Percentiles rank a stretch among this genome's conserved stretches.
phyloP scores from a whole-genome alignment of 1,284 basidiomycete genomes.

The Moesziomyces globuligerus region DNA sequence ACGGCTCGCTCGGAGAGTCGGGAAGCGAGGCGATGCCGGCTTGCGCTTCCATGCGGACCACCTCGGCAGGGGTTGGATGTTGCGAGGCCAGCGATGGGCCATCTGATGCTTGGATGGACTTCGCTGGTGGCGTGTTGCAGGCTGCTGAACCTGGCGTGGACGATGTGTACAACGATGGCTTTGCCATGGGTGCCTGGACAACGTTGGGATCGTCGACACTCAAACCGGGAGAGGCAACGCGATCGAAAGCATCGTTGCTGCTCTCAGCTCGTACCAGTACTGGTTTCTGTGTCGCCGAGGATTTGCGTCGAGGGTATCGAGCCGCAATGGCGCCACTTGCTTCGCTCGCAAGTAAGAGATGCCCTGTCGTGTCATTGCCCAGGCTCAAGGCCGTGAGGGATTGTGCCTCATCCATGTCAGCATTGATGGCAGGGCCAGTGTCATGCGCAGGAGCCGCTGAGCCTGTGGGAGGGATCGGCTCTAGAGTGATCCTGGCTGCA shows the following conservation, averaged over 20 bases:
- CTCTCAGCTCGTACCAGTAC: slow-evolving; percentile 19
- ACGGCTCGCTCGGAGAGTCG: slow-evolving; percentile 48
- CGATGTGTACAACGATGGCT: slow-evolving; percentile 25
- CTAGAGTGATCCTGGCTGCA: slow-evolving; percentile 13
- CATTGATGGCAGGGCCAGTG: neutral
- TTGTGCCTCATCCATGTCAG: slow-evolving; percentile 1
- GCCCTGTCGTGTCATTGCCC: neutral
- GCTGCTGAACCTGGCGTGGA: slow-evolving; percentile 11
- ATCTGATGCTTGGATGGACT: neutral
- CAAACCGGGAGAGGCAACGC: slow-evolving; percentile 37
- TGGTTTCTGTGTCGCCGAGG: slow-evolving; percentile 27
- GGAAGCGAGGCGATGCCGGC: slow-evolving; percentile 58
- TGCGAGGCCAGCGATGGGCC: neutral
- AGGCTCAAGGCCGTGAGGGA: slow-evolving; percentile 15
- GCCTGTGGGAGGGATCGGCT: slow-evolving; percentile 2
- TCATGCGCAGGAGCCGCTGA: slow-evolving; percentile 3
- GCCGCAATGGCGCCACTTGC: neutral
- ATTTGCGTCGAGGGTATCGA: slow-evolving; percentile 21
- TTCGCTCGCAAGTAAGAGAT: slow-evolving; percentile 2
- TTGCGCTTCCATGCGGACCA: slow-evolving; percentile 55
- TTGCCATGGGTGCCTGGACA: slow-evolving; percentile 24
- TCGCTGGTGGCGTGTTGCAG: slow-evolving; percentile 8
- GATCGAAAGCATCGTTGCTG: slow-evolving; percentile 40
- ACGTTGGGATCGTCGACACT: slow-evolving; percentile 30
- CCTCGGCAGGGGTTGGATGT: slow-evolving; percentile 53